Evolutionary conservation across 306 rosid genomes (phyloP).

Genomic region (Begonia loranthoides): DNA sequence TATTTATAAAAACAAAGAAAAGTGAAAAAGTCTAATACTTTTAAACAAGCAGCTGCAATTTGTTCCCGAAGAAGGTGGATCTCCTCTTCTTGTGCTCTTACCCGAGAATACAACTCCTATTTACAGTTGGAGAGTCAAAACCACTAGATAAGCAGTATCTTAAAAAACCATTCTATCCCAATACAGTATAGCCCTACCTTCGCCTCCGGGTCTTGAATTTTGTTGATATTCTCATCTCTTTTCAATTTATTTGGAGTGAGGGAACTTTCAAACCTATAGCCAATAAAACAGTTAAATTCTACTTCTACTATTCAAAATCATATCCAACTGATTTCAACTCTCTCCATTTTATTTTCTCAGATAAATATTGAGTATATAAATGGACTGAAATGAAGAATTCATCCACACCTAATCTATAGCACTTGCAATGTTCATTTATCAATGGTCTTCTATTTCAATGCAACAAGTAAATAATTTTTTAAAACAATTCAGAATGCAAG

Average conservation of each 20-base stretch:
- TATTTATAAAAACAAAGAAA: background rate
- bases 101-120: conserved; percentile 64
- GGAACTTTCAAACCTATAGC: conserved; percentile 32
- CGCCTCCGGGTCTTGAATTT: conserved; percentile 45
- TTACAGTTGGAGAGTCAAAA: conserved; percentile 15
- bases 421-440: too few relatives aligned
- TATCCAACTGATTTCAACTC: background rate
- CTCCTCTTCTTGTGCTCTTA: conserved; percentile 65
- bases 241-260: conserved; percentile 32
- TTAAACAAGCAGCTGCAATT: conserved; percentile 57
- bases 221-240: conserved; percentile 30
- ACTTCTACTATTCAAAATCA: too few relatives aligned
- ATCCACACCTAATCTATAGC: too few relatives aligned
- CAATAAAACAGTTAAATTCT: conserved; percentile 10
- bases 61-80: conserved; percentile 71
- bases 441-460: too few relatives aligned
- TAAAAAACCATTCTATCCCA: too few relatives aligned
- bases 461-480: too few relatives aligned
- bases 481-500: too few relatives aligned
- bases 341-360: background rate
- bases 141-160: too few relatives aligned
- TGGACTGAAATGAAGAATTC: background rate
- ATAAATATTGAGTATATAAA: background rate
- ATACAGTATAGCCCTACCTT: conserved; percentile 24
- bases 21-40: conserved; percentile 29